These are phyloP conservation scores for Monoraphidium neglectum DNA, from an alignment of 139 green algal species.

Conservation along the genomic window DNA sequence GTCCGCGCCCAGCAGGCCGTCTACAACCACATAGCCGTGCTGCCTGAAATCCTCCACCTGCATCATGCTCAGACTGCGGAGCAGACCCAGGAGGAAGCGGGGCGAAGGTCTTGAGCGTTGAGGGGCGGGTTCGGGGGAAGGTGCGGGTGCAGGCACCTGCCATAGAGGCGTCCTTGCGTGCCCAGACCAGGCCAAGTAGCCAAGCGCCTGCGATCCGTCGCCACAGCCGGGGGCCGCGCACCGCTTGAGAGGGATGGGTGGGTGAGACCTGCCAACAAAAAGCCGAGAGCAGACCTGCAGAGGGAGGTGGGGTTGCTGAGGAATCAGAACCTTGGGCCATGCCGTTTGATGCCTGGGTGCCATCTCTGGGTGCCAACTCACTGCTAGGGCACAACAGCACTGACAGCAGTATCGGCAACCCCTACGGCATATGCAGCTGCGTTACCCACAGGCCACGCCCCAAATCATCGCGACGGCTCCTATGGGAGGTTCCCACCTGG, in stretches of 20 bases:
- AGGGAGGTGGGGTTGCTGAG: neutral
- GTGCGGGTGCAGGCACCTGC: no score
- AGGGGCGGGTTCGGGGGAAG: no score
- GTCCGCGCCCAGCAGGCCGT: constrained; percentile 43
- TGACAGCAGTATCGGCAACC: neutral
- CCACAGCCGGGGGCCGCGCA: no score
- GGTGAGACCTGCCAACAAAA: constrained; percentile 11
- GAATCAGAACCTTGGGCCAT: neutral
- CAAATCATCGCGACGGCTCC: neutral
- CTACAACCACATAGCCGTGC: constrained; percentile 48
- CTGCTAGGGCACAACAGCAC: neutral
- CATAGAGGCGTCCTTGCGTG: no score
- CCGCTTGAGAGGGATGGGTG: constrained; percentile 28
- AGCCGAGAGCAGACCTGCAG: constrained; percentile 44
- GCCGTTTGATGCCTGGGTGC: neutral
- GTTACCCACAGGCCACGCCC: neutral
- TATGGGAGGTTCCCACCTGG: constrained; percentile 28
- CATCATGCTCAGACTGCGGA: constrained; percentile 29
- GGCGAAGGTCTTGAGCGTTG: no score
- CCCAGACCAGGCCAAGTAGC: no score
- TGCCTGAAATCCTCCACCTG: constrained; percentile 50
- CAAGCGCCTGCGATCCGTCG: no score
- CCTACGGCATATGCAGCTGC: neutral
- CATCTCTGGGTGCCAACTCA: neutral
- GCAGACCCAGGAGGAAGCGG: no score